These are phyloP conservation scores for Aspergillus coremiiformis DNA, from an alignment of 495 filamentous ascomycete genomes.

Conservation along the genomic window DNA sequence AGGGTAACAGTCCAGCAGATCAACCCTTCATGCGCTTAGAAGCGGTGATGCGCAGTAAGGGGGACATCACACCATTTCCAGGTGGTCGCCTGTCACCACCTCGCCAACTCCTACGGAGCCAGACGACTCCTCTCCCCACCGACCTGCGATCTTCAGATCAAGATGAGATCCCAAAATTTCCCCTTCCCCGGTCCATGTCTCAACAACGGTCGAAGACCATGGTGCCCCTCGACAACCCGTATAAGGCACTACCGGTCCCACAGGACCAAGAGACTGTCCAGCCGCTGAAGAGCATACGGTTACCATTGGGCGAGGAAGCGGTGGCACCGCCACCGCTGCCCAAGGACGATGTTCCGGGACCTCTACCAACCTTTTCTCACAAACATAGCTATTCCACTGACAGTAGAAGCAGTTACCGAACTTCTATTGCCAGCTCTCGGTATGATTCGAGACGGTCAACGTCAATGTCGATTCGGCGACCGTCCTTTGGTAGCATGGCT, in stretches of 20 bases:
- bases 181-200: conserved; percentile 37
- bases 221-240: conserved; percentile 1
- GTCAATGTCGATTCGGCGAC: conserved; percentile 28
- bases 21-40: conserved; percentile 50
- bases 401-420: conserved; percentile 41
- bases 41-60: conserved; percentile 52
- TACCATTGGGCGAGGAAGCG: conserved; percentile 15
- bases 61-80: conserved; percentile 44
- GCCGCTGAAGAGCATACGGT: conserved; percentile 4
- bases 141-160: conserved; percentile 44
- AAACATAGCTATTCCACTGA: conserved; percentile 29
- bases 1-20: conserved; percentile 40
- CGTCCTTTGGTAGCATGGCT: conserved; percentile 34
- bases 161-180: conserved; percentile 56
- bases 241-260: conserved; percentile 16
- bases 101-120: conserved; percentile 36
- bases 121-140: conserved; percentile 37
- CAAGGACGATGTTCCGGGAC: conserved; percentile 8
- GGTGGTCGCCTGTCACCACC: conserved; percentile 33
- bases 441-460: conserved; percentile 28
- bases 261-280: too few species aligned
- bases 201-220: conserved; percentile 19
- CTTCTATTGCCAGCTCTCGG: conserved; percentile 38
- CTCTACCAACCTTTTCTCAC: conserved; percentile 11
- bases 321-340: conserved; percentile 26